Evolutionary conservation across 306 rosid species (phyloP).

Genomic region (Sicyos edulis): DNA sequence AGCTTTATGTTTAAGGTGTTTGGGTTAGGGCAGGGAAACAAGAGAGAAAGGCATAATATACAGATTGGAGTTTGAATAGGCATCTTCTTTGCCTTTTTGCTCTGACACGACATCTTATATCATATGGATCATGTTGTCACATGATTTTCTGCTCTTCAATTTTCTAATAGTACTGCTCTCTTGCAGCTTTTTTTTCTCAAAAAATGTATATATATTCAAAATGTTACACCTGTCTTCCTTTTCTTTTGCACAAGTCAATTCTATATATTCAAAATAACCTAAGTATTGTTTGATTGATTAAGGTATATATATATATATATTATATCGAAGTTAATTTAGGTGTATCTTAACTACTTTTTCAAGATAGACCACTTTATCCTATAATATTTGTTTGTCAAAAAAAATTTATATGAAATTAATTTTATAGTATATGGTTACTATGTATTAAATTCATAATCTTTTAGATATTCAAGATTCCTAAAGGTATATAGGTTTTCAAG

Average conservation of each 20-base stretch:
- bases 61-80: slow-evolving; percentile 16
- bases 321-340: too few species aligned
- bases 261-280: not conserved
- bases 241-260: not conserved
- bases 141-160: slow-evolving; percentile 3
- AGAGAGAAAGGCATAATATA: slow-evolving; percentile 8
- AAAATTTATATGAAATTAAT: too few species aligned
- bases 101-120: slow-evolving; percentile 15
- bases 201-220: too few species aligned
- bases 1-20: slow-evolving; percentile 12
- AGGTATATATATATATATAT: too few species aligned
- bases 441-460: too few species aligned
- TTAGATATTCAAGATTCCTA: too few species aligned
- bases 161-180: slow-evolving; percentile 21
- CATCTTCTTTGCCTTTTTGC: slow-evolving; percentile 9
- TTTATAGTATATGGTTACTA: too few species aligned
- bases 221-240: not conserved
- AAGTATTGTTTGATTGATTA: too few species aligned
- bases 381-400: too few species aligned
- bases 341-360: too few species aligned
- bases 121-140: slow-evolving; percentile 14
- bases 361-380: too few species aligned
- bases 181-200: not conserved
- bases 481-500: too few species aligned
- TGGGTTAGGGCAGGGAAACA: slow-evolving; percentile 11